Evolutionary conservation across 768 basidiomycete genomes (phyloP), one percentile per base, ranked within the genome.

Genomic region (Termitomyces sp.): DNA sequence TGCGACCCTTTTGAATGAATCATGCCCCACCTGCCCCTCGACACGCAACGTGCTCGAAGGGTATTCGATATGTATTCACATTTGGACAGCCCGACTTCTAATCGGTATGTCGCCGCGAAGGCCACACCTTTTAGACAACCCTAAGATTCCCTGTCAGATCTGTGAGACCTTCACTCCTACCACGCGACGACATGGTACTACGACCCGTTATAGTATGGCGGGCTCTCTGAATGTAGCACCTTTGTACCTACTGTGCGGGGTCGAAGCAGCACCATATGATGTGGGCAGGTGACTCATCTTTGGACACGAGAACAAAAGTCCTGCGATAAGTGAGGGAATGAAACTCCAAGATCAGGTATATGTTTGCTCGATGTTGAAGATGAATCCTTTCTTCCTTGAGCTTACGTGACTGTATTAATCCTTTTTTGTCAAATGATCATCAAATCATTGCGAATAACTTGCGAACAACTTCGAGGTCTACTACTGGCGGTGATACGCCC

Each of bases 361-460:
- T 53, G 54, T 62, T 53, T 53, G 31, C 42, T 47, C 46, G 46
- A 48, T 25, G 55, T 43, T 44, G 38, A 40, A 55, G 40, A 50
- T 21, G 12, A n/a, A 17, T 17, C 27, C 34, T 37, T n/a, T 48
- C 58, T 52, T 53, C 52, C 35, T 49, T 19, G 19, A 54, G 47
- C 25, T 62, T 51, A 59, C 56, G 59, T 59, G 56, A 55, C n/a
- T 44, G 34, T 54, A 59, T 62, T 59, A 62, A 57, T 52, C 62
- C 62, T 59, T 62, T 62, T 59, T 52, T 27, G 59, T 48, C 23
- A 16, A 43, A 3, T 27, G 56, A 62, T 57, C 56, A 54, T 41
- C 56, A 56, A 48, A 55, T 10, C 54, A 45, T 44, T 44, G 42
- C 52, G 48, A 61, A 53, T 25, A 41, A 47, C 38, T 44, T 44